Evolutionary conservation across 202 grass and related monocot genomes (phyloP), one percentile per base, ranked within the genome.

Genomic region (Setaria italica): DNA sequence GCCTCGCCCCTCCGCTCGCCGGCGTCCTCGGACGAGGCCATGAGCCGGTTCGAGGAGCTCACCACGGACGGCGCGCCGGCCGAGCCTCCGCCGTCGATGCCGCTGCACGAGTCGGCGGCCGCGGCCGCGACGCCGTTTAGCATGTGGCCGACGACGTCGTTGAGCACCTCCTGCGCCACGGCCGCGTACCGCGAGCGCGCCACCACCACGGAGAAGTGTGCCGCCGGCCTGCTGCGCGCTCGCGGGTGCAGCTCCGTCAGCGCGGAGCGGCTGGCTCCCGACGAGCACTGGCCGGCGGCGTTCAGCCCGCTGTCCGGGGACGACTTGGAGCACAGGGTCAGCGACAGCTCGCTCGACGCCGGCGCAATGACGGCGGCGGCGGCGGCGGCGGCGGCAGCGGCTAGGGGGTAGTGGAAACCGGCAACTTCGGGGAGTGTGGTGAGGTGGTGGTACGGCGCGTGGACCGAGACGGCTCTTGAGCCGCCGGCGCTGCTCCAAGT

Each of bases 261-360:
- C 10, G 73, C 85, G 2, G 95, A 97, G 47, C 85, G 90, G 86
- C 90, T 92, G 20, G 83, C 86, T 16, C 78, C 92, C n/a, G 92
- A 91, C 21, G 85, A 87, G 87, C 65, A 81, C 67, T 88, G 86
- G 46, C 77, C 82, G 48, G 14, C 6, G 50, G 42, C 35, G 85
- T 84, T 65, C 49, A 85, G 60, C 72, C 74, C 69, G 66, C 16
- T 81, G 41, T 83, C 70, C 49, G 67, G 56, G n/a, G 66, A 76
- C 20, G 79, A 65, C 11, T 84, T 80, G 46, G 92, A 89, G 71
- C 88, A 83, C 32, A 92, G 83, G 49, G 84, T 92, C 35, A 97
- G 81, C 25, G 90, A 91, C 34, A 93, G 89, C 76, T 90, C 91
- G 76, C 86, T 93, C 60, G 73, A 64, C 67, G 87, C 53, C 16